Conservation (phyloP, 768 basidiomycete genomes). For the Tylopilus balloui region DNA sequence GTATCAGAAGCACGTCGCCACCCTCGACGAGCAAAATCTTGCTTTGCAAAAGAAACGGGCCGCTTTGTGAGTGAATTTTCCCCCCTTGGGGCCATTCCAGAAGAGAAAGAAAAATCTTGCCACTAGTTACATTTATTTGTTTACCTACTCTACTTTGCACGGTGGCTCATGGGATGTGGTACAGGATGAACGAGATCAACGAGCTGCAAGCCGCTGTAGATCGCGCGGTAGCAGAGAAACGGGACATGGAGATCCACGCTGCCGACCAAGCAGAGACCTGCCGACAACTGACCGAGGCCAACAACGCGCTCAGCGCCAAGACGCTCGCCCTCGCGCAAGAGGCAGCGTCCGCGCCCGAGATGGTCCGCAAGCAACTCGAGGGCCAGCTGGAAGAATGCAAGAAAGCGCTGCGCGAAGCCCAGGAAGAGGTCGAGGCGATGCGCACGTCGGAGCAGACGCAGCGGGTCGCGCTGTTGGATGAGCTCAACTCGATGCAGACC, state of each 20-base stretch:
- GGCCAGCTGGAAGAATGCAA: slow-evolving; percentile 57
- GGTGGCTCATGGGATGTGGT: neutral
- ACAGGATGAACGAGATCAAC: slow-evolving; percentile 63
- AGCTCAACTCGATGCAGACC: slow-evolving; percentile 77
- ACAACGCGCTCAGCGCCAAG: slow-evolving; percentile 69
- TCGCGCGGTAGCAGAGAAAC: slow-evolving; percentile 55
- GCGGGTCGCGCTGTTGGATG: slow-evolving; percentile 80
- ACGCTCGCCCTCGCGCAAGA: slow-evolving; percentile 49
- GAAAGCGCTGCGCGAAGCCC: slow-evolving; percentile 57
- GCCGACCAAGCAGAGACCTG: slow-evolving; percentile 73
- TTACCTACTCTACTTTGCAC: neutral
- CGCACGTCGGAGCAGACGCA: slow-evolving; percentile 72
- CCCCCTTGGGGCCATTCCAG: slow-evolving; percentile 5
- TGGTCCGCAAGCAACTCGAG: slow-evolving; percentile 61
- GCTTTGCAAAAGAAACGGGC: slow-evolving; percentile 47
- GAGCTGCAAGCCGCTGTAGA: slow-evolving; percentile 61
- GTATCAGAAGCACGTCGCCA: slow-evolving; percentile 84
- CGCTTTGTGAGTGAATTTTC: slow-evolving; percentile 45
- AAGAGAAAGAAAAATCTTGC: neutral
- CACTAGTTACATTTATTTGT: neutral
- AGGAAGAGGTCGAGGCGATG: slow-evolving; percentile 67
- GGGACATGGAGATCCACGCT: slow-evolving; percentile 61
- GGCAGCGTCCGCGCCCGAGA: slow-evolving; percentile 33
- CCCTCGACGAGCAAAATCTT: slow-evolving; percentile 71
- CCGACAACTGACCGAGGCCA: slow-evolving; percentile 71